These are phyloP conservation scores for Gastrolobium bilobum DNA, from an alignment of 306 rosid genomes.

Conservation along the genomic window DNA sequence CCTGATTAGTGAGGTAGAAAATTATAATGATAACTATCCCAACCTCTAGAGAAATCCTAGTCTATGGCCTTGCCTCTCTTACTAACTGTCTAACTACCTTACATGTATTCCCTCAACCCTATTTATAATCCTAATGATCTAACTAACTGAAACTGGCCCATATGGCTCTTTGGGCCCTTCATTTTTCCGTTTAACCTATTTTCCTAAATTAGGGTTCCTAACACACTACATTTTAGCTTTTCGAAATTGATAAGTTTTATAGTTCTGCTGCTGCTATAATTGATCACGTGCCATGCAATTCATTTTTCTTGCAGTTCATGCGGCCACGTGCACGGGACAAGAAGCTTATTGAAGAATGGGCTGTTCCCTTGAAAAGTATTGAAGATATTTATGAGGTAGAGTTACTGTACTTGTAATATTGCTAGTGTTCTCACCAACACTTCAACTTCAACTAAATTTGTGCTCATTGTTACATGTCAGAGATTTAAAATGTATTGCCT, in stretches of 20 bases:
- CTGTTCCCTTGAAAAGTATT: conserved; percentile 68
- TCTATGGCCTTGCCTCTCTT: no score
- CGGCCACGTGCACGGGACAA: conserved; percentile 92
- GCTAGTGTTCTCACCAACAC: conserved; percentile 8
- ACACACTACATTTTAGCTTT: conserved; percentile 14
- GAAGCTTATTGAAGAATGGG: conserved; percentile 96
- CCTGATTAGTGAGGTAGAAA: no score
- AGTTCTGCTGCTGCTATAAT: conserved; percentile 27
- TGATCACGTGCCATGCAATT: neutral
- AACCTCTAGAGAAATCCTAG: no score
- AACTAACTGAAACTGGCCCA: no score
- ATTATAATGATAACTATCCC: no score
- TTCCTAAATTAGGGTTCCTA: no score
- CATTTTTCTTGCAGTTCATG: conserved; percentile 75
- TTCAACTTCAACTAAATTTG: conserved; percentile 35
- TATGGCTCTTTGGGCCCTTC: no score
- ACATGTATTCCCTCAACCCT: no score
- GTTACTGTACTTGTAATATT: conserved; percentile 29
- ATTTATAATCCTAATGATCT: no score
- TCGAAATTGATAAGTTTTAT: neutral
- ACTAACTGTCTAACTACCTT: no score
- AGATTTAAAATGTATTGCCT: conserved; percentile 82
- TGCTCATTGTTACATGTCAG: conserved; percentile 57
- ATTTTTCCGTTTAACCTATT: no score
- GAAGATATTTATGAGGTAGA: conserved; percentile 91